Evolutionary conservation across 148 eudicot species (phyloP).

Genomic region (Heliamphora exappendiculata): DNA sequence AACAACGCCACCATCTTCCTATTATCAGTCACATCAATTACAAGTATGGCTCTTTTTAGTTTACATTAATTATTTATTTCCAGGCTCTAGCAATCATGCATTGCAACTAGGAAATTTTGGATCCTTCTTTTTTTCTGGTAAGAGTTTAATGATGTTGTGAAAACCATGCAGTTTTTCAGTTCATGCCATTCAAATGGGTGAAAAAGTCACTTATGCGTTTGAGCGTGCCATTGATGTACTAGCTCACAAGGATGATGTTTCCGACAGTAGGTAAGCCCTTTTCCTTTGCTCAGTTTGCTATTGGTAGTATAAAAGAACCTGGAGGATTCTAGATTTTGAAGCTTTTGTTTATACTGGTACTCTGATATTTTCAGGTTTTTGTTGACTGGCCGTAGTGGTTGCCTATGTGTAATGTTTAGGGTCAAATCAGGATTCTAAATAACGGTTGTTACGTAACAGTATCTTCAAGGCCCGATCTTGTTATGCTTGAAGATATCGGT

Average conservation of each 20-base stretch:
- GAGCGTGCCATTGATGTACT: constrained; percentile 81
- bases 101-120: background rate
- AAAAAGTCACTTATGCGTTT: constrained; percentile 71
- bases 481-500: too few species aligned
- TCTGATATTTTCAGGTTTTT: too few species aligned
- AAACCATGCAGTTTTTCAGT: constrained; percentile 74
- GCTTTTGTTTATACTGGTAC: too few species aligned
- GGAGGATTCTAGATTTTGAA: too few species aligned
- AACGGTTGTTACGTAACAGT: too few species aligned
- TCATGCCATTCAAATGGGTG: constrained; percentile 87
- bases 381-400: too few species aligned
- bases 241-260: constrained; percentile 68
- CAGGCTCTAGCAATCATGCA: background rate
- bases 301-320: too few species aligned
- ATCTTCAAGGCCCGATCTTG: too few species aligned
- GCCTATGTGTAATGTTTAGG: too few species aligned
- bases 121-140: background rate
- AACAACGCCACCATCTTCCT: constrained; percentile 62
- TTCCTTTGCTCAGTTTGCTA: too few species aligned
- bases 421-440: too few species aligned
- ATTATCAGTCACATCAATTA: constrained; percentile 71
- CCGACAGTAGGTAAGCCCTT: constrained; percentile 36
- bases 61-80: background rate
- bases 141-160: constrained; percentile 7
- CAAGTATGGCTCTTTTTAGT: constrained; percentile 48